phyloP scores from a whole-genome alignment of 2,329 filamentous ascomycete species.

The Aspergillus aculeatinus region DNA sequence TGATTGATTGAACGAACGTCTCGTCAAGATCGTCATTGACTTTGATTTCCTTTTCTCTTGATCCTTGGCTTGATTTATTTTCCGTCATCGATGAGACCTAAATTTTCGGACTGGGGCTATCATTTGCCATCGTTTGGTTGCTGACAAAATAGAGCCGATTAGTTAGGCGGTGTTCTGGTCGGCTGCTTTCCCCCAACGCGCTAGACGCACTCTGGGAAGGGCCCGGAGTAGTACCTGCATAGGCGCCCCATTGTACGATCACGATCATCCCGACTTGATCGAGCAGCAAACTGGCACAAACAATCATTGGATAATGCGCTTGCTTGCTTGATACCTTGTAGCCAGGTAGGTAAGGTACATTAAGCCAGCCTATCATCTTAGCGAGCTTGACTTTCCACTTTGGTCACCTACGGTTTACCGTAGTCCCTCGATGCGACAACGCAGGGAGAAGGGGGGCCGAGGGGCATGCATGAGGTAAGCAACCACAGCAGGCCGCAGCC shows the following conservation, averaged over 20 bases:
- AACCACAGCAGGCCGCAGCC: background rate
- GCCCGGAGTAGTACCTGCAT: conserved; percentile 6
- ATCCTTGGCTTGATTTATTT: background rate
- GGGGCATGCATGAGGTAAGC: background rate
- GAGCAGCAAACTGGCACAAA: background rate
- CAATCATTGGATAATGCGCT: background rate
- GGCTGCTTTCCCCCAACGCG: conserved; percentile 3
- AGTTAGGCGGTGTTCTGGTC: background rate
- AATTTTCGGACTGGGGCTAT: conserved; percentile 10
- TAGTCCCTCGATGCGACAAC: background rate
- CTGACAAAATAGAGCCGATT: conserved; percentile 5
- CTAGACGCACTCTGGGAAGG: conserved; percentile 2
- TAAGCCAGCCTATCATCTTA: background rate
- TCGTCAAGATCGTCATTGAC: background rate
- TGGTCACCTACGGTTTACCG: no score
- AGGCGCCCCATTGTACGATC: conserved; percentile 7
- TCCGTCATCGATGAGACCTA: background rate
- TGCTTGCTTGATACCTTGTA: background rate
- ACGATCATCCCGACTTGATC: conserved; percentile 4
- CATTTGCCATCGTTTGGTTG: conserved; percentile 5
- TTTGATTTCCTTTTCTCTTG: background rate
- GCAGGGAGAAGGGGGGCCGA: no score
- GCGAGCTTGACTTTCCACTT: no score
- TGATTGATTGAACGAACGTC: background rate
- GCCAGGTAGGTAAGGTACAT: background rate